Percentiles rank a stretch among this genome's conserved stretches.
These are phyloP conservation scores for Nidularia pulvinata DNA, from an alignment of 768 basidiomycete species.

Conservation along the genomic window DNA sequence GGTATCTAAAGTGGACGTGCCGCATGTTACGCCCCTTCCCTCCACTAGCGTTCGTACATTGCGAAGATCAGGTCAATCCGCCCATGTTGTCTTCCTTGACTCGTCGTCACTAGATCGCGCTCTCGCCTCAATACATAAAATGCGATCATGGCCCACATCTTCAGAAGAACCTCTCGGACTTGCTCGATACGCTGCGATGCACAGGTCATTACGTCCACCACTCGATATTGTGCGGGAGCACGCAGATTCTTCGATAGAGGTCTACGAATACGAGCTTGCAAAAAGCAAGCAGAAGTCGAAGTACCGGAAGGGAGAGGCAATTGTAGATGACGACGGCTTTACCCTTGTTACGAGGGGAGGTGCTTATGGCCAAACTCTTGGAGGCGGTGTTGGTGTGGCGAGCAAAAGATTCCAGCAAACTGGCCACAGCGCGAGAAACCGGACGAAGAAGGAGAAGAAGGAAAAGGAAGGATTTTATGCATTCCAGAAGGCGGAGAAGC, in stretches of 20 bases:
- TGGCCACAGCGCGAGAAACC: slow-evolving; percentile 44
- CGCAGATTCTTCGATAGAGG: slow-evolving; percentile 75
- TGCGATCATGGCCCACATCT: slow-evolving; percentile 62
- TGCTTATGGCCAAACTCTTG: slow-evolving; percentile 85
- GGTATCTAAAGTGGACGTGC: slow-evolving; percentile 34
- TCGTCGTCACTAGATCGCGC: slow-evolving; percentile 69
- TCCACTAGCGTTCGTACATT: slow-evolving; percentile 47
- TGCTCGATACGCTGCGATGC: slow-evolving; percentile 65
- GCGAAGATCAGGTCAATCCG: slow-evolving; percentile 62
- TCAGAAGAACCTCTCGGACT: slow-evolving; percentile 66
- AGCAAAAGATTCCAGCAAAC: slow-evolving; percentile 68
- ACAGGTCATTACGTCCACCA: slow-evolving; percentile 72
- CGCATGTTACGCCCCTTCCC: slow-evolving; percentile 65
- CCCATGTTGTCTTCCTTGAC: slow-evolving; percentile 76
- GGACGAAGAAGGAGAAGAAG: slow-evolving; percentile 57
- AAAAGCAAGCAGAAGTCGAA: slow-evolving; percentile 61
- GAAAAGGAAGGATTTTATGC: slow-evolving; percentile 84
- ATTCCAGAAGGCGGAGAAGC: slow-evolving; percentile 91
- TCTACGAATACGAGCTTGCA: slow-evolving; percentile 73
- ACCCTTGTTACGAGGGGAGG: slow-evolving; percentile 94
- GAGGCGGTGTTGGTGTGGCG: slow-evolving; percentile 71
- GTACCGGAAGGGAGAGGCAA: slow-evolving; percentile 82
- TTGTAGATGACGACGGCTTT: slow-evolving; percentile 95
- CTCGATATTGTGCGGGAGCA: slow-evolving; percentile 74
- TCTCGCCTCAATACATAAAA: slow-evolving; percentile 50